phyloP scores from a whole-genome alignment of 805 yeast genomes.

The Candida insectorum region DNA sequence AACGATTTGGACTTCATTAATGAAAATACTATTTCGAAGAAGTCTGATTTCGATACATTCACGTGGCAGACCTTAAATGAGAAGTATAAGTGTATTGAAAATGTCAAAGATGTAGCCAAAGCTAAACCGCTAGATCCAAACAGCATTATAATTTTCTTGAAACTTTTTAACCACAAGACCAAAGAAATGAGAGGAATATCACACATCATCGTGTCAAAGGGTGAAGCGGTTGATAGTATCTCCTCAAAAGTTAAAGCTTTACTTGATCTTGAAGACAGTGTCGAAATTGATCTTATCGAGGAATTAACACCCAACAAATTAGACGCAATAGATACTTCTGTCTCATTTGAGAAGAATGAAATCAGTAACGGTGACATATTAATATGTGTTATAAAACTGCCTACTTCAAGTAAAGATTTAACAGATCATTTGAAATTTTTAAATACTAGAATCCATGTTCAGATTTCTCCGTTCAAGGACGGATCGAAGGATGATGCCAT shows the following conservation, averaged over 20 bases:
- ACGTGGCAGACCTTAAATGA: conserved; percentile 15
- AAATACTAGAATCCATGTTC: conserved; percentile 58
- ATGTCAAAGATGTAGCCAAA: neutral
- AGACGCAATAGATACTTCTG: conserved; percentile 37
- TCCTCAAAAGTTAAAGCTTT: conserved; percentile 37
- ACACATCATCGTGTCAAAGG: conserved; percentile 51
- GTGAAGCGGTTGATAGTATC: conserved; percentile 41
- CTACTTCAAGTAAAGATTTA: conserved; percentile 8
- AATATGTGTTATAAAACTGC: conserved; percentile 22
- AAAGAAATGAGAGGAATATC: conserved; percentile 65
- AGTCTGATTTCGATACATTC: conserved; percentile 16
- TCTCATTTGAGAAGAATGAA: conserved; percentile 54
- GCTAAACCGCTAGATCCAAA: conserved; percentile 1
- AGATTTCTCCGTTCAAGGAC: conserved; percentile 23
- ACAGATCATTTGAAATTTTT: conserved; percentile 52
- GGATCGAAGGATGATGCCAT: conserved; percentile 48
- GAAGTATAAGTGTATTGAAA: conserved; percentile 18
- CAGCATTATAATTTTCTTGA: conserved; percentile 44
- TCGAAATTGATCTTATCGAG: conserved; percentile 46
- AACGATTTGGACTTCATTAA: conserved; percentile 24
- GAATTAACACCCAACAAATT: conserved; percentile 58
- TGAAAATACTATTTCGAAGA: neutral
- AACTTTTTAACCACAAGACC: conserved; percentile 57
- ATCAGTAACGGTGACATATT: conserved; percentile 68
- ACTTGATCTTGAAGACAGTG: conserved; percentile 35